Percentiles rank a stretch among this genome's conserved stretches.
Evolutionary conservation across 768 basidiomycete genomes (phyloP).

Genomic region (Rhodotorula babjevae): DNA sequence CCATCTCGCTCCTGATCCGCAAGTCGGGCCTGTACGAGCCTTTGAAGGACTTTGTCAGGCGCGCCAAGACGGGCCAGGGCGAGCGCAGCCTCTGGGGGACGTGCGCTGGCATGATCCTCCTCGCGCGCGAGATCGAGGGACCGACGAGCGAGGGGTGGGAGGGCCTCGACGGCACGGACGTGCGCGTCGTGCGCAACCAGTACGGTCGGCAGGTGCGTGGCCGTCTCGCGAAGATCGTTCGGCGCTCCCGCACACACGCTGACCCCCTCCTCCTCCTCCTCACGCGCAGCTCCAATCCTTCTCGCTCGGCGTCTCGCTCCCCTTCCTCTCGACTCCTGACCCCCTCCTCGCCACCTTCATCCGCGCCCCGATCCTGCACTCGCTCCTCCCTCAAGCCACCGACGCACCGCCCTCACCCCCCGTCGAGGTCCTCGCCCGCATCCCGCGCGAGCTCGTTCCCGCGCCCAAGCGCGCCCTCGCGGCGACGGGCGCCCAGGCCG

Average conservation of each 20-base stretch:
- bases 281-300: conserved; percentile 74
- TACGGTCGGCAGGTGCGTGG: conserved; percentile 91
- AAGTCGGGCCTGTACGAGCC: conserved; percentile 75
- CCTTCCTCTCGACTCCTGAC: conserved; percentile 55
- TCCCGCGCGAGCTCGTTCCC: conserved; percentile 57
- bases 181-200: conserved; percentile 78
- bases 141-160: conserved; percentile 85
- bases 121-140: conserved; percentile 60
- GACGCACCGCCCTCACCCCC: conserved; percentile 47
- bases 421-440: conserved; percentile 65
- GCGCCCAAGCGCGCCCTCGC: conserved; percentile 31
- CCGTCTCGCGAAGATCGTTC: no score
- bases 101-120: conserved; percentile 88
- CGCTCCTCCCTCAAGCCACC: conserved; percentile 31
- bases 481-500: conserved; percentile 3
- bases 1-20: conserved; percentile 67
- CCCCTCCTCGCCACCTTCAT: conserved; percentile 86
- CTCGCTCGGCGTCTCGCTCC: conserved; percentile 67
- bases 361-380: conserved; percentile 64
- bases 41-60: conserved; percentile 61
- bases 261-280: background rate
- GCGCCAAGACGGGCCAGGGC: conserved; percentile 4
- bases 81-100: conserved; percentile 85
- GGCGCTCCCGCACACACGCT: conserved; percentile 39
- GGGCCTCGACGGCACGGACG: conserved; percentile 70